Evolutionary conservation across 176 grass and related monocot species (phyloP).

Genomic region (Ananas comosus): DNA sequence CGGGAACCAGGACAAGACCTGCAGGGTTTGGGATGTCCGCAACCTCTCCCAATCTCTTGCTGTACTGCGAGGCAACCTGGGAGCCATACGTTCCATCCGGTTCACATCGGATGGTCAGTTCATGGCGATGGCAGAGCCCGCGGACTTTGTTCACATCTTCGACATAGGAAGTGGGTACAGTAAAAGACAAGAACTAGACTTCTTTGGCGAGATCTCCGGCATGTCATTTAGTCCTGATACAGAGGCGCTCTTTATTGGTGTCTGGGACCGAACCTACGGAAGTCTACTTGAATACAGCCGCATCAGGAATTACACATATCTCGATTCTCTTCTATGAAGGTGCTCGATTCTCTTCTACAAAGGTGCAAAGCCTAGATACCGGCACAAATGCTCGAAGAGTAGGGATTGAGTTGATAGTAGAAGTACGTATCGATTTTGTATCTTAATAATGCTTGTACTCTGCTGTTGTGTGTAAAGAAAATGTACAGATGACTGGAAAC

Average conservation of each 20-base stretch:
- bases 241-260: slow-evolving; percentile 58
- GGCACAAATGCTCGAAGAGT: background rate
- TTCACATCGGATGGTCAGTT: slow-evolving; percentile 66
- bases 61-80: slow-evolving; percentile 63
- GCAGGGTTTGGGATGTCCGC: slow-evolving; percentile 74
- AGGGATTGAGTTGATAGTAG: background rate
- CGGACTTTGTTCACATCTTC: slow-evolving; percentile 65
- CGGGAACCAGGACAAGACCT: slow-evolving; percentile 85
- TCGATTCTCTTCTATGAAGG: slow-evolving; percentile 48
- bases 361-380: background rate
- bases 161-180: slow-evolving; percentile 43
- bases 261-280: slow-evolving; percentile 47
- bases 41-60: slow-evolving; percentile 63
- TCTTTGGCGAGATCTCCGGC: slow-evolving; percentile 68
- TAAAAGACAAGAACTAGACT: slow-evolving; percentile 69
- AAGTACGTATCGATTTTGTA: background rate
- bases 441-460: background rate
- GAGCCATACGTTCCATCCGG: slow-evolving; percentile 63
- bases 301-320: slow-evolving; percentile 39
- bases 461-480: slow-evolving; percentile 7
- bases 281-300: slow-evolving; percentile 64
- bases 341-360: background rate
- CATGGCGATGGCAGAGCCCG: slow-evolving; percentile 66
- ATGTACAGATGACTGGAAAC: background rate
- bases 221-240: slow-evolving; percentile 75